Base-by-base conservation (phyloP, 345 rosid species). In the Draba incana region DNA sequence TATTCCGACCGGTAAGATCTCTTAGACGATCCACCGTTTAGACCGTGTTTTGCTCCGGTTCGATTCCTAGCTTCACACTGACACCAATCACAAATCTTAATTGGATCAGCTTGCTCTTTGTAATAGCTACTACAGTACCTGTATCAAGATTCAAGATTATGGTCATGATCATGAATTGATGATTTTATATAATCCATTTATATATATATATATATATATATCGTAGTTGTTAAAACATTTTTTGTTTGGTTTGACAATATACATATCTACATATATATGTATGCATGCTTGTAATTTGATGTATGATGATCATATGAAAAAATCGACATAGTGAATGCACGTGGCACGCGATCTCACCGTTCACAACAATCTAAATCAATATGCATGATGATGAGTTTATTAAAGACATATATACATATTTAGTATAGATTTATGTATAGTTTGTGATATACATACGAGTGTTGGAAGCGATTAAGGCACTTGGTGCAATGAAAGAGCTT, bases 51-150 rank as follows among this genome's bases (percentile, higher is more conserved):
- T 10, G 75, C 16, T 23, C 71, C 75, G 51, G 14, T 80, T 64
- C 81, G 77, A 64, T 30, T 76, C 76, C 23, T 76, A 0, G 83
- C 83, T 74, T 88, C 97, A 52, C 83, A 84, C 60, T 77, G 90
- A 78, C 98, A 93, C 98, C 98, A 93, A 82, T 93, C 95, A 23
- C 98, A 93, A 72, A 73, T 68, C 52, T 77, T 85, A 11, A 88
- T 81, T 61, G 89, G 86, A 68, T 81, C 94, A 31, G 81, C 79
- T 13, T 65, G 74, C 57, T 87, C 97, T 23, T 84, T 78, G 80
- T 84, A 90, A 74, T 84, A 90, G 81, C 83, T 93, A 74, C 98
- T 90, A 72, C 98, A 93, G 68, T 93, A 93, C 81, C 98, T 92
- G 53, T 64, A 60, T 14, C 50, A 48, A 57, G 27, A 41, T 3